Evolutionary conservation across 441 rosid genomes (phyloP).

Genomic region (Aquilaria agallochum): DNA sequence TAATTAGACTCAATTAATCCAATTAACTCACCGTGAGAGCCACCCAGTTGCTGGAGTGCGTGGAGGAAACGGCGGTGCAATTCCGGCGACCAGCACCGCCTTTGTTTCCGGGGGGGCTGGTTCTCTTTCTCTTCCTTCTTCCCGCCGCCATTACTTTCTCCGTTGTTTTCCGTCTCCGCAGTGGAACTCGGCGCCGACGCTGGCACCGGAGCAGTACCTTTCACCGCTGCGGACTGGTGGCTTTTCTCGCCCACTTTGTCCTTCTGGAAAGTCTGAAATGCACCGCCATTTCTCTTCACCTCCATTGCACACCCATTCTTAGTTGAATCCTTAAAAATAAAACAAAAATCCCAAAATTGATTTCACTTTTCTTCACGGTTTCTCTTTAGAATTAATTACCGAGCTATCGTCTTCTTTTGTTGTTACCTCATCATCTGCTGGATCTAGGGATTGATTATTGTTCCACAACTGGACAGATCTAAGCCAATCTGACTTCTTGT

Average conservation of each 20-base stretch:
- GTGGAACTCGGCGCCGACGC: slow-evolving; percentile 46
- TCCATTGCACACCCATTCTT: slow-evolving; percentile 48
- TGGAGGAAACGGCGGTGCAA: slow-evolving; percentile 70
- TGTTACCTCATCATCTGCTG: slow-evolving; percentile 33
- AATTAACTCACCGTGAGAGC: slow-evolving; percentile 56
- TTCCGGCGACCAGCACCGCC: slow-evolving; percentile 91
- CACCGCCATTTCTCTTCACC: slow-evolving; percentile 70
- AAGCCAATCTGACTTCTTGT: slow-evolving; percentile 90
- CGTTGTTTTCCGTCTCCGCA: slow-evolving; percentile 27
- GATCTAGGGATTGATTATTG: slow-evolving; percentile 50
- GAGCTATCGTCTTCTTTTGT: background rate
- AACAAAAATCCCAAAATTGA: background rate
- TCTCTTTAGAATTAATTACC: background rate
- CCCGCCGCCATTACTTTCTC: slow-evolving; percentile 23
- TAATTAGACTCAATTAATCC: background rate
- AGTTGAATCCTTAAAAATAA: slow-evolving; percentile 31
- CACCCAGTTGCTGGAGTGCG: slow-evolving; percentile 91
- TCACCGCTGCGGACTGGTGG: slow-evolving; percentile 17
- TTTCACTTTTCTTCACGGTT: background rate
- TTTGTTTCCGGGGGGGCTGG: slow-evolving; percentile 42
- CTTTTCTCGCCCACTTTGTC: slow-evolving; percentile 36
- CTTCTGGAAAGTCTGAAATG: slow-evolving; percentile 59
- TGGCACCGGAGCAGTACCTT: slow-evolving; percentile 26
- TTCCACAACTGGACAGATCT: slow-evolving; percentile 95
- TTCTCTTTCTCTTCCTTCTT: slow-evolving; percentile 32